Conservation (phyloP, 192 early-diverging fungal species). For the Backusella liffmaniae region DNA sequence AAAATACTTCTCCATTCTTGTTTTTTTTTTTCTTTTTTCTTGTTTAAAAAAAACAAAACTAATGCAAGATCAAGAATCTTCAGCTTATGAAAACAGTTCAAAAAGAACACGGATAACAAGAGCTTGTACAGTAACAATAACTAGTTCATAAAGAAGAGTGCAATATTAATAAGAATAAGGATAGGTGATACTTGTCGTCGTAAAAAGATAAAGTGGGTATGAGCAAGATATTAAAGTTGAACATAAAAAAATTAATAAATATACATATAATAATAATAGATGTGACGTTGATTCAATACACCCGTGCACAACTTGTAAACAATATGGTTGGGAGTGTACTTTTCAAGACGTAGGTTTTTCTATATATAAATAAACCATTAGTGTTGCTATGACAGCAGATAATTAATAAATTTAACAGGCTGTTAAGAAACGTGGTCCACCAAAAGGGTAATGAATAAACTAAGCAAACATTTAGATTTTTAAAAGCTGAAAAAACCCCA, state of each 20-base stretch:
- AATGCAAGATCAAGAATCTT: not conserved
- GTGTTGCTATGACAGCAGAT: not conserved
- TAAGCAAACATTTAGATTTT: not conserved
- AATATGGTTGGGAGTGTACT: conserved; percentile 35
- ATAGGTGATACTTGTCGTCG: conserved; percentile 36
- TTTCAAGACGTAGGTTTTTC: conserved; percentile 27
- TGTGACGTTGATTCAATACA: conserved; percentile 30
- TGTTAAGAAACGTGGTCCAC: conserved; percentile 31
- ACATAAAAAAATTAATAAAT: not conserved
- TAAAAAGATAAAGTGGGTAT: conserved; percentile 35
- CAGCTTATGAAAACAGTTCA: not conserved
- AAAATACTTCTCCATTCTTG: not conserved
- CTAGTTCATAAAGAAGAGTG: not conserved
- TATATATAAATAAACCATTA: not conserved
- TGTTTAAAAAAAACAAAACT: not conserved
- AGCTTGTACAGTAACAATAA: conserved; percentile 20
- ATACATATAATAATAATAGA: not conserved
- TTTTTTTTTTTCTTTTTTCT: not conserved
- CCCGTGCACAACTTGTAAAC: conserved; percentile 34
- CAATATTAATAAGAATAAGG: not conserved
- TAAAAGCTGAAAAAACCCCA: not conserved
- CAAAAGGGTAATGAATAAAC: conserved; percentile 29
- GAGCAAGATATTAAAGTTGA: not conserved
- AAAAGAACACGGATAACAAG: conserved; percentile 23
- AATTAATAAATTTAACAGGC: not conserved